phyloP scores from a whole-genome alignment of 202 grass and related monocot species.

The Dendrocalamus latiflorus region DNA sequence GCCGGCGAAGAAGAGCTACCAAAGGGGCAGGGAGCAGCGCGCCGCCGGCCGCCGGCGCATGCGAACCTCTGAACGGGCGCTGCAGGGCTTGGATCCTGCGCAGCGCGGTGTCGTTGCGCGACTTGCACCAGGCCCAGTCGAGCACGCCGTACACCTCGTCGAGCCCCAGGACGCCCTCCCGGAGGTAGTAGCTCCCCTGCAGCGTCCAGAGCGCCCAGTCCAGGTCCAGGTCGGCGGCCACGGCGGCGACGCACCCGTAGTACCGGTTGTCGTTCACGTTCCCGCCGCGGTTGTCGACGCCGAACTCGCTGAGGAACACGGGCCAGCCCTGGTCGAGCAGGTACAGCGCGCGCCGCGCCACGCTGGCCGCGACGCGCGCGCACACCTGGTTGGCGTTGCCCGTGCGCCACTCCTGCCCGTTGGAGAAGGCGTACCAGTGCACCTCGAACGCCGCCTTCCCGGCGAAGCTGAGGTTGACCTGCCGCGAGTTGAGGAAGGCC shows the following conservation, averaged over 20 bases:
- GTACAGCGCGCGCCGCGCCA: conserved; percentile 55
- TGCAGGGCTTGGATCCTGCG: conserved; percentile 57
- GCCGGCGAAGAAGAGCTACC: not conserved
- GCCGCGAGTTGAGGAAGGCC: conserved; percentile 47
- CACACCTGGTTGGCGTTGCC: conserved; percentile 75
- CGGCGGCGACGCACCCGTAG: conserved; percentile 60
- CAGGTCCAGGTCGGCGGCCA: conserved; percentile 61
- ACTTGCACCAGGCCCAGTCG: conserved; percentile 41
- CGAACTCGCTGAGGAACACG: conserved; percentile 88
- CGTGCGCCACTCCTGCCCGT: conserved; percentile 46
- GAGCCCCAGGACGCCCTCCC: conserved; percentile 42
- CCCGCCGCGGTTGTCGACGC: conserved; percentile 62
- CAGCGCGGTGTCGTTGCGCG: conserved; percentile 50
- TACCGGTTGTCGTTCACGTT: conserved; percentile 84
- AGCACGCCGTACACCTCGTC: conserved; percentile 80
- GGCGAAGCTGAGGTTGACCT: conserved; percentile 53
- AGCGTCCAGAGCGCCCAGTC: conserved; percentile 90
- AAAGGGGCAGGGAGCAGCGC: not conserved
- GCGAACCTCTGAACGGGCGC: conserved; percentile 49
- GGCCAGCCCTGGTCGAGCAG: conserved; percentile 70
- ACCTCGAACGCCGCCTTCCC: conserved; percentile 78
- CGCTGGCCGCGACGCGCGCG: conserved; percentile 34
- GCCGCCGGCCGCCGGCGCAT: no score
- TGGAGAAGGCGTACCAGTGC: conserved; percentile 93
- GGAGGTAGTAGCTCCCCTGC: conserved; percentile 80